Percentiles rank a stretch among this genome's conserved stretches.
phyloP scores from a whole-genome alignment of 805 yeast species.

The Candida maltosa region DNA sequence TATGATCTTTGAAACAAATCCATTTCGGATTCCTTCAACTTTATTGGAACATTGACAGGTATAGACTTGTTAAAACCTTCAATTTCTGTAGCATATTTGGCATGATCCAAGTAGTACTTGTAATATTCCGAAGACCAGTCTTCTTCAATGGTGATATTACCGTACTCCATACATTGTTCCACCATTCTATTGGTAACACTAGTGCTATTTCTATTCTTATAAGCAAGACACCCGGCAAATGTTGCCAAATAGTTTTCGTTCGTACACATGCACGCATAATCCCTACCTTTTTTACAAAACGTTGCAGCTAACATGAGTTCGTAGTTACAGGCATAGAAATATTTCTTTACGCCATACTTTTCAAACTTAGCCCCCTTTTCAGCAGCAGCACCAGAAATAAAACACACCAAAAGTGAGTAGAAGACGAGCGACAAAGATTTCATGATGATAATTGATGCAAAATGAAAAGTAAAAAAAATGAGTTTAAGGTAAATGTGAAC shows the following conservation, averaged over 20 bases:
- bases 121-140: slow-evolving; percentile 2
- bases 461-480: too few relatives aligned
- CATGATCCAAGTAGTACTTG: neutral
- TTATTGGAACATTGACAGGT: slow-evolving; percentile 24
- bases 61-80: slow-evolving; percentile 4
- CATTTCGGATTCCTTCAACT: slow-evolving; percentile 13
- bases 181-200: neutral
- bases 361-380: too few relatives aligned
- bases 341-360: too few relatives aligned
- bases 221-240: slow-evolving; percentile 24
- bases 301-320: slow-evolving; percentile 2
- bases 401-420: too few relatives aligned
- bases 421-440: too few relatives aligned
- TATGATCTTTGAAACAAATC: slow-evolving; percentile 12
- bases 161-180: slow-evolving; percentile 6
- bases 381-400: too few relatives aligned
- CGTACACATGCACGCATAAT: slow-evolving; percentile 19
- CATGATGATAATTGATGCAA: too few relatives aligned
- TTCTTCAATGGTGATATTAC: slow-evolving; percentile 1
- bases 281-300: slow-evolving; percentile 5
- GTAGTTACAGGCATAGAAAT: slow-evolving; percentile 4
- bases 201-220: slow-evolving; percentile 4
- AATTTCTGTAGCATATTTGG: slow-evolving; percentile 8
- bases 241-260: slow-evolving; percentile 26
- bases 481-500: too few relatives aligned